phyloP scores from a whole-genome alignment of 2,329 filamentous ascomycete genomes.

The Aureobasidium namibiae region DNA sequence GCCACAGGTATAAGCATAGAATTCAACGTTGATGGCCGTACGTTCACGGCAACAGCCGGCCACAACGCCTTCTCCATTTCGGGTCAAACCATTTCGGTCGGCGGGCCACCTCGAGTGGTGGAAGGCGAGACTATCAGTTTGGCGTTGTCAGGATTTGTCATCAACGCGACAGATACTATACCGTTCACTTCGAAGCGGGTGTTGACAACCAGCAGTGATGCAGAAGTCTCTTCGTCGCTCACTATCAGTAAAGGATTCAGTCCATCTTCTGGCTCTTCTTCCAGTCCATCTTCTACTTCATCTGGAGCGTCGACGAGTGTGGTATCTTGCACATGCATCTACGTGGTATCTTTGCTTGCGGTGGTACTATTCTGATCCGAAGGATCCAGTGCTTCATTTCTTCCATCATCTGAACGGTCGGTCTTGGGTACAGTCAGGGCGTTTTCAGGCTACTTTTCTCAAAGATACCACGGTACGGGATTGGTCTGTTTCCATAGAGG shows the following conservation, averaged over 20 bases:
- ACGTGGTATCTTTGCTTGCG: background rate
- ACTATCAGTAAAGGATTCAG: background rate
- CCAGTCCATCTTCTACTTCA: background rate
- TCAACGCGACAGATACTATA: conserved; percentile 8
- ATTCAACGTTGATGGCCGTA: background rate
- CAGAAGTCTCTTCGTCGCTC: background rate
- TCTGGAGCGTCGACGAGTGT: background rate
- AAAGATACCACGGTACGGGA: too few relatives aligned
- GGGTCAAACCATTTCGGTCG: conserved; percentile 1
- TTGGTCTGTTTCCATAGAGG: too few relatives aligned
- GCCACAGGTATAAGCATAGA: background rate
- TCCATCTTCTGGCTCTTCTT: background rate
- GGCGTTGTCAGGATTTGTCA: background rate
- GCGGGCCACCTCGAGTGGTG: background rate
- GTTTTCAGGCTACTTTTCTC: too few relatives aligned
- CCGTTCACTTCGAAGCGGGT: background rate
- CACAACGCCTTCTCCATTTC: conserved; percentile 3
- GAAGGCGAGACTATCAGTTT: conserved; percentile 12
- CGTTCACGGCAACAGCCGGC: conserved; percentile 6
- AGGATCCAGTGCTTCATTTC: background rate
- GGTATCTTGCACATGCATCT: background rate
- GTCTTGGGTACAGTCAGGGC: too few relatives aligned
- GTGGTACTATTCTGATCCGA: background rate
- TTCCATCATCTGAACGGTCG: background rate
- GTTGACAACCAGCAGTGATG: background rate